Base-by-base conservation (phyloP, 2,329 filamentous ascomycete genomes). In the Talaromyces albobiverticillius region DNA sequence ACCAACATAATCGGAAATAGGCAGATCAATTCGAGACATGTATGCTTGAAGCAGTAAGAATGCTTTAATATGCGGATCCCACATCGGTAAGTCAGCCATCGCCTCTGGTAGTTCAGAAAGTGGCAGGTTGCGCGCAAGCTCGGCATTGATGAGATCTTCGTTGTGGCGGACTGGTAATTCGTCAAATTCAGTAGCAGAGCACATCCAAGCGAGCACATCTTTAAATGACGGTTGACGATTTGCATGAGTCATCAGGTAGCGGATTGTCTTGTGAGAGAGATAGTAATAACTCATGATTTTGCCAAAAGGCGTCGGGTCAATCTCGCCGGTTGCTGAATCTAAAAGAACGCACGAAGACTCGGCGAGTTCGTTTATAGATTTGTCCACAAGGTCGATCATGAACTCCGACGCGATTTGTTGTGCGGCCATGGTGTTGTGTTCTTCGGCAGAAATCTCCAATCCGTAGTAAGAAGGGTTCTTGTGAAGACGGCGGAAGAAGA, bases 211-310 rank as follows among this genome's bases (percentile, higher is more conserved):
- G 1, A 99, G 79, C 0, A 86, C 90, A 60, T 97, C 89, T 10
- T 86, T 80, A 67, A 99, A 95, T 1, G 81, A 84, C 1, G 89
- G 90, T 16, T 85, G 76, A 0, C 85, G 82, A 64, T 89, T 93
- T 22, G 88, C 89, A 61, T 93, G 82, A 45, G 83, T 80, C 59
- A 89, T 84, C 6, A 99, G 82, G 64, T 90, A 86, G 1, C 94
- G 89, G 64, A 99, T 91, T 0, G 94, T 99, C 72, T 89, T 89
- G 76, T 99, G 94, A 0, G 92, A 95, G 46, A 94, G 85, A 68
- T 99, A 99, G 79, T 99, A 99, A 79, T 97, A 99, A 70, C 89
- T 95, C 90, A 97, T 96, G 67, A 99, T 97, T 76, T 96, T 96
- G 64, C 94, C 94, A 6, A 97, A 81, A 0, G 93, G 87, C 0